phyloP scores from a whole-genome alignment of 2,329 filamentous ascomycete species.

The Cladosporium sp. region DNA sequence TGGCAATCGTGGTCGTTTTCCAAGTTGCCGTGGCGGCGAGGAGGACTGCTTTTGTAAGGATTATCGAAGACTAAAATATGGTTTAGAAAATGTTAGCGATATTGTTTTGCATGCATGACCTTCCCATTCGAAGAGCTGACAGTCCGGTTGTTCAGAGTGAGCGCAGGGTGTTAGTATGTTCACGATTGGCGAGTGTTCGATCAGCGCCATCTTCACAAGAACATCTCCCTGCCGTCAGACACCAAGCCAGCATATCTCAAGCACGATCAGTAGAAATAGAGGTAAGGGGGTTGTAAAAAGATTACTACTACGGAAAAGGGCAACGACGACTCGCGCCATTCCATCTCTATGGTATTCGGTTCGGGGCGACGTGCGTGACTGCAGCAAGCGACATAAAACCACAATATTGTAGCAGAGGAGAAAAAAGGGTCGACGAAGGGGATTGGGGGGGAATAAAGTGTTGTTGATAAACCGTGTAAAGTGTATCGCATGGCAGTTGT shows the following conservation, averaged over 20 bases:
- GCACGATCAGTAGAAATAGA: neutral
- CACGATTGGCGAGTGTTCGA: neutral
- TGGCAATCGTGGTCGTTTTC: neutral
- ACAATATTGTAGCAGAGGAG: neutral
- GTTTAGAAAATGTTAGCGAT: neutral
- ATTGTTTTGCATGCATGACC: neutral
- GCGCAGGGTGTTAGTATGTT: neutral
- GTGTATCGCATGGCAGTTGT: constrained; percentile 13
- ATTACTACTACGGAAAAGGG: constrained; percentile 3
- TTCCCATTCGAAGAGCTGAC: neutral
- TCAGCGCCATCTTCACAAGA: neutral
- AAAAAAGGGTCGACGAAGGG: neutral
- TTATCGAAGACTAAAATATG: neutral
- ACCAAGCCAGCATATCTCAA: neutral
- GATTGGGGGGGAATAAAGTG: neutral
- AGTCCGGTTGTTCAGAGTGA: neutral
- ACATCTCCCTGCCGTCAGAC: neutral
- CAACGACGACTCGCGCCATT: neutral
- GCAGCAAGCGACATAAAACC: neutral
- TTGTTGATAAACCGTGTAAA: constrained; percentile 6
- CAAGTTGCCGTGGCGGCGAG: too few relatives aligned
- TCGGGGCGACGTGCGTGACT: neutral
- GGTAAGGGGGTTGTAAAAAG: constrained; percentile 1
- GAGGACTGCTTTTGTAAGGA: neutral
- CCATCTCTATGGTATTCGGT: neutral